Evolutionary conservation across 2,329 filamentous ascomycete species (phyloP).

Genomic region (Atkinsonella texensis): DNA sequence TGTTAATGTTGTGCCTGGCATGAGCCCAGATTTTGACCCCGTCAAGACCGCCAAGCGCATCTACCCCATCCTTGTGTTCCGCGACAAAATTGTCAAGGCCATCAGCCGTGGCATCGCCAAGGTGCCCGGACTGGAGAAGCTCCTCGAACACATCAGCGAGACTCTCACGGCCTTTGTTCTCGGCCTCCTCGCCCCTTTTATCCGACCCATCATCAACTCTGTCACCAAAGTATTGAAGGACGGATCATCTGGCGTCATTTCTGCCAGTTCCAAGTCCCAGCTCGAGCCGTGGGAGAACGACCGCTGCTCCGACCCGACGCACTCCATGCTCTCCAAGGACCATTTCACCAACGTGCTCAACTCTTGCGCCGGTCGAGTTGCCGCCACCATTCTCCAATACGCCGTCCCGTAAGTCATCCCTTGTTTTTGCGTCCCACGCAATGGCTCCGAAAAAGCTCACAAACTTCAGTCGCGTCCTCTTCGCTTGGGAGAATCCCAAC

Average conservation of each 20-base stretch:
- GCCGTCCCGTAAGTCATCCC: conserved; percentile 53
- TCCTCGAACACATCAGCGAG: conserved; percentile 92
- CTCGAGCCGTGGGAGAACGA: conserved; percentile 72
- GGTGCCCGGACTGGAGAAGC: conserved; percentile 75
- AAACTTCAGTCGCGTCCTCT: conserved; percentile 51
- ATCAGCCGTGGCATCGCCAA: conserved; percentile 81
- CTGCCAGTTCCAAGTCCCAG: conserved; percentile 60
- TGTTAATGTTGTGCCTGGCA: conserved; percentile 55
- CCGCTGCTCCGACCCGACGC: conserved; percentile 63
- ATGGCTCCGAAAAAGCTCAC: not conserved
- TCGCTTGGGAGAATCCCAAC: conserved; percentile 82
- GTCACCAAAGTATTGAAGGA: conserved; percentile 77
- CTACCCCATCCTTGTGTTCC: conserved; percentile 87
- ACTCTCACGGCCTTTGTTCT: conserved; percentile 86
- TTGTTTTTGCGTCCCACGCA: too few relatives aligned
- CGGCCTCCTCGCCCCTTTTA: conserved; percentile 79
- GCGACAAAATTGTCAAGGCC: conserved; percentile 82
- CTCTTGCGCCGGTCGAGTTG: conserved; percentile 62
- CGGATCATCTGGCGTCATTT: conserved; percentile 63
- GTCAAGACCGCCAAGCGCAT: conserved; percentile 69
- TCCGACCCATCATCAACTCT: conserved; percentile 80
- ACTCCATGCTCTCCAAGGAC: conserved; percentile 74
- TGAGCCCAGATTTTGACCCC: conserved; percentile 66
- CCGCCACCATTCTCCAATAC: conserved; percentile 70
- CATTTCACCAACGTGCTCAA: conserved; percentile 74